Evolutionary conservation across 1,139 yeast genomes (phyloP), one percentile per base, ranked within the genome.

Genomic region (Scheffersomyces parashehatae): DNA sequence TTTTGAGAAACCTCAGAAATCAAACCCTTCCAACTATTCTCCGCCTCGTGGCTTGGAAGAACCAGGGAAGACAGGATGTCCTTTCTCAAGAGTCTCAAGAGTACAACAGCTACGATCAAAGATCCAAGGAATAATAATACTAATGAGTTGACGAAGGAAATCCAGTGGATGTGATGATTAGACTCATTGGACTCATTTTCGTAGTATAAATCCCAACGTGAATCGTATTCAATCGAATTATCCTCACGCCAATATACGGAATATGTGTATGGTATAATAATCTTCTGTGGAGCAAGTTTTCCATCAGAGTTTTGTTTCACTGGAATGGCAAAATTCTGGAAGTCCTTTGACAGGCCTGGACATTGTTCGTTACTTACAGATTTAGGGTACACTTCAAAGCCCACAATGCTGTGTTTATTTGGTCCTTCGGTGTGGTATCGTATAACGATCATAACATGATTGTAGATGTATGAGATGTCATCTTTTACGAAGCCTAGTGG

Each of bases 221-320:
- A 74, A 40, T 75, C 75, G 77, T 90, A 87, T 36, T 79, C 79
- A 28, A 87, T 72, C 3, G 82, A 74, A 39, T 70, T 68, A 48
- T 89, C 96, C 62, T 89, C 96, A 60, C 95, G 74, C 95, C 96
- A 90, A 60, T 86, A 86, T 3, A 90, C 91, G 0, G 96, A 81
- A 58, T 89, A 90, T 1, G 96, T 86, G 64, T 82, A 89, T 7
- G 93, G 90, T 37, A 89, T 79, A 6, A 72, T 55, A 1, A 70
- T 60, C 37, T 69, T 68, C 10, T 53, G 46, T 8, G 48, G 45
- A 8, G 13, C 24, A 14, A 13, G 6, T 6, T 14, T 11, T 31
- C 20, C 35, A 14, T 31, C 35, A 10, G 35, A 15, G 41, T 53
- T 55, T 20, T 53, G 51, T 13, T 55, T 48, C 28, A 59, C 47